Percentiles rank a stretch among this genome's conserved stretches.
These are phyloP conservation scores for Saccharomycopsis phalli DNA, from an alignment of 1,139 yeast genomes.

Conservation along the genomic window DNA sequence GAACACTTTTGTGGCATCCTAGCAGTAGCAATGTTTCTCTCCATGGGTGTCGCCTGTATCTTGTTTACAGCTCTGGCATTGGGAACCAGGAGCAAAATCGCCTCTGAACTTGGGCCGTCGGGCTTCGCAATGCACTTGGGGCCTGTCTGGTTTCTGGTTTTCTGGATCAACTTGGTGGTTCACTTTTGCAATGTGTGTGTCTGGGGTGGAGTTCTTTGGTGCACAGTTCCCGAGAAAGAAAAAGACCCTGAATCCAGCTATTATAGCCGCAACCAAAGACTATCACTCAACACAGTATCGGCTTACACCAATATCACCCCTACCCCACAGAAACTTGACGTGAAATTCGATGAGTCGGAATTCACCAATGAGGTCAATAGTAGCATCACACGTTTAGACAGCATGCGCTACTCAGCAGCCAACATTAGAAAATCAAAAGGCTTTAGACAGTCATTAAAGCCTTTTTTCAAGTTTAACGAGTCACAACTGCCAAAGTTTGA, in stretches of 20 bases:
- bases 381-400: background rate
- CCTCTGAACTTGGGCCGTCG: slow-evolving; percentile 32
- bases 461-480: too few relatives aligned
- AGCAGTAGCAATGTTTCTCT: slow-evolving; percentile 30
- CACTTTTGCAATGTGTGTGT: slow-evolving; percentile 25
- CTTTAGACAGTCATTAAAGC: too few relatives aligned
- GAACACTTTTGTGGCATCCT: slow-evolving; percentile 31
- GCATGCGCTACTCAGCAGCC: background rate
- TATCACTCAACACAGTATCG: background rate
- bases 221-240: slow-evolving; percentile 28
- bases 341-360: background rate
- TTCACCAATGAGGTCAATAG: background rate
- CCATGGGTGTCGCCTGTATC: slow-evolving; percentile 29
- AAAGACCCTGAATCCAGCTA: slow-evolving; percentile 6
- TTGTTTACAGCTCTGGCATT: slow-evolving; percentile 27
- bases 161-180: slow-evolving; percentile 31
- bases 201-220: slow-evolving; percentile 40
- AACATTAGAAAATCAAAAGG: too few relatives aligned
- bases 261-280: slow-evolving; percentile 2
- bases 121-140: slow-evolving; percentile 40
- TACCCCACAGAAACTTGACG: background rate
- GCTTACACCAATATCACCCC: background rate
- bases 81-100: slow-evolving; percentile 28
- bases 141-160: slow-evolving; percentile 32
- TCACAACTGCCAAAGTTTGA: too few relatives aligned